Evolutionary conservation across 202 grass and related monocot species (phyloP), one percentile per base, ranked within the genome.

Genomic region (Hordeum pubiflorum): DNA sequence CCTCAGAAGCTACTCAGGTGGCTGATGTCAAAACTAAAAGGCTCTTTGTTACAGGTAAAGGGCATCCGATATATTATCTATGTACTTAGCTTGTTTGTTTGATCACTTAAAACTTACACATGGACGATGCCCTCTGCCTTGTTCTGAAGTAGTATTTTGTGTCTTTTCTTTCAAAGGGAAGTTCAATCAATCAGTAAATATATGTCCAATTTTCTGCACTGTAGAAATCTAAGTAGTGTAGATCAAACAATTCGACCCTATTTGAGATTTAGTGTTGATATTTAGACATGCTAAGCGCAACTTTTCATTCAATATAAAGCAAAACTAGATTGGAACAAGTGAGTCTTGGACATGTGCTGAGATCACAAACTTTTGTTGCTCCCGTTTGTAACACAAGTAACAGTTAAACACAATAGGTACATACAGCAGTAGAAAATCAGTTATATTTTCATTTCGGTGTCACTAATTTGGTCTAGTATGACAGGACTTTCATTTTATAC

Each of bases 401-500:
- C 18, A 44, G 12, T 31, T 79, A 65, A 79, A 41, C 48, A 50
- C 31, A 64, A 11, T 5, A 79, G 63, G 20, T 79, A 68, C 57
- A 73, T 78, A 44, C 20, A 59, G 8, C 59, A 17, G 15, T 83
- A 79, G 65, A 46, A 79, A 62, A 17, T 75, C 9, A 18, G 23
- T 63, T 86, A 0, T 60, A 12, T 75, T 31, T 80, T 50, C 3
- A 63, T 88, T 69, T 8, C 18, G 17, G 0, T 80, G 40, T 32
- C 43, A 68, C 29, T 69, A 82, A 23, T 15, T 54, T 72, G 60
- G 62, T 83, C 9, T 80, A 41, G 18, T 74, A 58, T 86, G 62
- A 36, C 61, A 99, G 90, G 92, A 26, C 92, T 99, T 84, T 91
- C 90, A 43, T 99, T 96, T 83, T 99, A 99, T 83, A 93, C 90